Evolutionary conservation across 805 yeast genomes (phyloP).

Genomic region (Zygoascus flipseniorum): DNA sequence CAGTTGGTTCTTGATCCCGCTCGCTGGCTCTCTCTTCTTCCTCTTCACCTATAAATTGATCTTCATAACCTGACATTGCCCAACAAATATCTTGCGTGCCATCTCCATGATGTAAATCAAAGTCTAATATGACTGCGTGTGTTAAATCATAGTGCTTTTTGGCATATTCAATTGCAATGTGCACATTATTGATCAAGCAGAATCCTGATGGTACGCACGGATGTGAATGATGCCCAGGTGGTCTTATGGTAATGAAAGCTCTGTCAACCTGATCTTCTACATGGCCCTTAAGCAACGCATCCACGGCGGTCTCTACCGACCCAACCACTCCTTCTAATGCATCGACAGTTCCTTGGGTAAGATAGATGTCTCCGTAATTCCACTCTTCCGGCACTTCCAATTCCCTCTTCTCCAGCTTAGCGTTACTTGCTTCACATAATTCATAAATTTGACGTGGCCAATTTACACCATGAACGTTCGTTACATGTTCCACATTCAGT

Average conservation of each 20-base stretch:
- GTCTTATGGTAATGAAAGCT: conserved; percentile 63
- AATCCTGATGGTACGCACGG: conserved; percentile 80
- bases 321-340: conserved; percentile 76
- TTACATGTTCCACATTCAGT: conserved; percentile 46
- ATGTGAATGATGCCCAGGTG: conserved; percentile 86
- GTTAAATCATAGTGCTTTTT: conserved; percentile 52
- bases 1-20: neutral
- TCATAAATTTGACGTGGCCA: conserved; percentile 58
- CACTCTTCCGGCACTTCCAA: conserved; percentile 73
- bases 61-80: conserved; percentile 60
- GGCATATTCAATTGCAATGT: conserved; percentile 74
- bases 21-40: conserved; percentile 17
- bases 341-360: conserved; percentile 53
- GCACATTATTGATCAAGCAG: conserved; percentile 74
- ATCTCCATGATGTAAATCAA: conserved; percentile 84
- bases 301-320: conserved; percentile 64
- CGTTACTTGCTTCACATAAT: conserved; percentile 51
- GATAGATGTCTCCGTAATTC: conserved; percentile 77
- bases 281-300: conserved; percentile 35
- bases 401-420: conserved; percentile 42
- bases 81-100: conserved; percentile 83
- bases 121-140: conserved; percentile 74
- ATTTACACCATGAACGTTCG: conserved; percentile 59
- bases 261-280: conserved; percentile 21
- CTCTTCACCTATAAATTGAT: conserved; percentile 36